Base-by-base conservation (phyloP, 2,329 filamentous ascomycete species). In the Colletotrichum liriopes region DNA sequence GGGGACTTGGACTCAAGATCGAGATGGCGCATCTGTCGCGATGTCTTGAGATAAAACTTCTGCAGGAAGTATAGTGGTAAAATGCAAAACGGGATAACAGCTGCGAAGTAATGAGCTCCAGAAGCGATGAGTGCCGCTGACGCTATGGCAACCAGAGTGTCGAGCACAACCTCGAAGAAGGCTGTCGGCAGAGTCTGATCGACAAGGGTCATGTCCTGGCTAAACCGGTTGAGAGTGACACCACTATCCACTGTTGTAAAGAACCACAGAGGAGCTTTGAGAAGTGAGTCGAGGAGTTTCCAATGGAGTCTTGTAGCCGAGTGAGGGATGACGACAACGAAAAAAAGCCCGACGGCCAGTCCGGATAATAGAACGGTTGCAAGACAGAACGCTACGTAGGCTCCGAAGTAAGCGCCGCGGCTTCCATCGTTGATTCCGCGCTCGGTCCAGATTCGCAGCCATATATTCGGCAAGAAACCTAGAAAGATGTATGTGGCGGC, bases 1-100 rank as follows among this genome's bases (percentile, higher is more conserved):
- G 84, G 84, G 1, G 79, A 78, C 66, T 84, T 85, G 14, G 81
- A 78, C 69, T 86, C 84, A 0, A 85, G 78, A 32, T 85, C 83
- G 2, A 85, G 76, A 3, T 83, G 75, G 5, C 84, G 81, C 4
- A 86, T 74, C 63, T 86, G 84, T 0, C 84, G 78, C 1, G 84
- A 86, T 0, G 84, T 86, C 37, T 79, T 78, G 0, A 86, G 81
- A 61, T 85, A 85, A 32, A 78, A 81, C 6, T 79, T 78, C 71
- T 84, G 82, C 12, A 81, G 49, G 9, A 76, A 43, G 63, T 77
- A 82, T 4, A 81, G 60, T 1, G 73, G 45, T 68, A 8, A 75
- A 32, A 18, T 77, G 37, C 18, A 77, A 63, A 79, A 71, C 8
- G 79, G 78, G 41, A 78, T 72, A 1, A 76, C 76, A n/a, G 79